Conservation (phyloP, 2,329 filamentous ascomycete species). For the Penicillium sp. region DNA sequence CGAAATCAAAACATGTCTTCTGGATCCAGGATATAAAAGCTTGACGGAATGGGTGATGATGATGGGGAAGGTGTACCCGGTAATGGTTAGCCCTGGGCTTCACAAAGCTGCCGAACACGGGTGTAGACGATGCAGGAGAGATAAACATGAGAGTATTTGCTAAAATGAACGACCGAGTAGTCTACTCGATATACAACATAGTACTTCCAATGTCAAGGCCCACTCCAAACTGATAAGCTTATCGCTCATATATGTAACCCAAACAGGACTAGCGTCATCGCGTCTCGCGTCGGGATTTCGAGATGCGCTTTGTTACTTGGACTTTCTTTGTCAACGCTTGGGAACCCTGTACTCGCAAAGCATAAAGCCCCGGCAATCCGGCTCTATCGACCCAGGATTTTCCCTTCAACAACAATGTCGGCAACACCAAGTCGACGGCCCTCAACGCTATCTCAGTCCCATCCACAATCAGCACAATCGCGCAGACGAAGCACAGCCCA, state of each 20-base stretch:
- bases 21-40: not conserved
- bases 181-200: not conserved
- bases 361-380: not conserved
- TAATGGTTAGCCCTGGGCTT: not conserved
- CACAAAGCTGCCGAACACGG: not conserved
- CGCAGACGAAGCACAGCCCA: slow-evolving; percentile 3
- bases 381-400: no score
- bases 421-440: slow-evolving; percentile 14
- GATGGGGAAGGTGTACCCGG: not conserved
- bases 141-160: not conserved
- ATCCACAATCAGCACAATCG: slow-evolving; percentile 10
- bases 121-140: not conserved
- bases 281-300: slow-evolving; percentile 22
- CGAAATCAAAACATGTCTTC: not conserved
- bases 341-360: not conserved
- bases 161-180: not conserved
- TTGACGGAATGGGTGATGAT: not conserved
- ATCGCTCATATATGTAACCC: slow-evolving; percentile 21
- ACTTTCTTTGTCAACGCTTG: slow-evolving; percentile 3
- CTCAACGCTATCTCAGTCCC: slow-evolving; percentile 9
- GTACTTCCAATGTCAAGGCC: not conserved
- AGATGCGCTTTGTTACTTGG: slow-evolving; percentile 9
- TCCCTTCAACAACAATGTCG: slow-evolving; percentile 2
- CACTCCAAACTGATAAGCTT: slow-evolving; percentile 11
- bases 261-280: slow-evolving; percentile 27